These are phyloP conservation scores for Dalechampia spathulata DNA, from an alignment of 441 rosid species.

Conservation along the genomic window DNA sequence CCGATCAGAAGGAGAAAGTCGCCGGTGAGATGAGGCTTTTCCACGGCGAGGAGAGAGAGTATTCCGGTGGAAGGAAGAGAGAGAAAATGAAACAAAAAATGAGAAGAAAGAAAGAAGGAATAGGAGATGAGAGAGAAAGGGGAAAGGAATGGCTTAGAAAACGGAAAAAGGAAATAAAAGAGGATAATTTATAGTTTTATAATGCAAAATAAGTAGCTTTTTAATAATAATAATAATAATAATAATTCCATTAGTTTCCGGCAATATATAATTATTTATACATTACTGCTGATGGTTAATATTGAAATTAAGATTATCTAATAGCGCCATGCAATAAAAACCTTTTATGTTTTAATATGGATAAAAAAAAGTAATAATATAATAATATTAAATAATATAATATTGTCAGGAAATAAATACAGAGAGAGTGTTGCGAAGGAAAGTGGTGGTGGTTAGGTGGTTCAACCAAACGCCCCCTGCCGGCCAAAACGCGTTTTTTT, in stretches of 20 bases:
- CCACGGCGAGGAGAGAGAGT: slow-evolving; percentile 28
- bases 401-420: too few species aligned
- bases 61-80: slow-evolving; percentile 35
- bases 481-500: slow-evolving; percentile 72
- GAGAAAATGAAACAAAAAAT: slow-evolving; percentile 19
- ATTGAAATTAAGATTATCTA: too few species aligned
- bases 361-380: slow-evolving; percentile 9
- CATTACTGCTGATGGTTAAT: too few species aligned
- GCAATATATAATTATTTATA: too few species aligned
- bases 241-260: too few species aligned
- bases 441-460: slow-evolving; percentile 91
- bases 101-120: slow-evolving; percentile 13
- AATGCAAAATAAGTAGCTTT: too few species aligned
- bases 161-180: slow-evolving; percentile 39
- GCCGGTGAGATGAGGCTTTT: slow-evolving; percentile 17
- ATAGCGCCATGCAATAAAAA: too few species aligned
- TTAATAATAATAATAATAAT: too few species aligned
- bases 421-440: slow-evolving; percentile 33
- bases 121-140: slow-evolving; percentile 14
- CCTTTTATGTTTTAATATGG: slow-evolving; percentile 18
- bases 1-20: slow-evolving; percentile 13
- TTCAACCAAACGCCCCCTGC: slow-evolving; percentile 84
- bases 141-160: slow-evolving; percentile 46
- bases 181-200: slow-evolving; percentile 69
- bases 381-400: too few species aligned